phyloP scores from a whole-genome alignment of 1,284 basidiomycete species.

The Rhodotorula sp. region DNA sequence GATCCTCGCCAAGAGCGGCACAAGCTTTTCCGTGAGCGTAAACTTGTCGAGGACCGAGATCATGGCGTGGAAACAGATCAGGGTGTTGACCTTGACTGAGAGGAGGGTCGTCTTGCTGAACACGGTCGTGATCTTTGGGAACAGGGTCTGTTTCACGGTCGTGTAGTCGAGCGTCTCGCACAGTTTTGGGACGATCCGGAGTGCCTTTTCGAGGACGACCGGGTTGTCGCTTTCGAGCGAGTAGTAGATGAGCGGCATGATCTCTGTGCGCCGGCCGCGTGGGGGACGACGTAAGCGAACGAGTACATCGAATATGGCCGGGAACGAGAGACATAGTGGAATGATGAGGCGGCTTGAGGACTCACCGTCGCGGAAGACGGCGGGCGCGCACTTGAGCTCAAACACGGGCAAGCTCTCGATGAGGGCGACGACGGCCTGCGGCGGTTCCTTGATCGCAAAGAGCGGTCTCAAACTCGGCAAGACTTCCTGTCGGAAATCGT shows the following conservation, averaged over 20 bases:
- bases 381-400: conserved; percentile 83
- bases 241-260: conserved; percentile 91
- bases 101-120: conserved; percentile 46
- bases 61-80: conserved; percentile 85
- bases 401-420: conserved; percentile 85
- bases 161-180: conserved; percentile 87
- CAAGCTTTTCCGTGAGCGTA: conserved; percentile 90
- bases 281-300: too few relatives aligned
- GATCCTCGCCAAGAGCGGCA: conserved; percentile 88
- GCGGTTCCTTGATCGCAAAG: conserved; percentile 88
- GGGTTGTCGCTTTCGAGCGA: conserved; percentile 90
- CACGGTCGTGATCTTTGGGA: conserved; percentile 73
- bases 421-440: conserved; percentile 84
- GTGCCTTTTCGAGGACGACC: conserved; percentile 83
- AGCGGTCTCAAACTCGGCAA: conserved; percentile 86
- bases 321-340: too few relatives aligned
- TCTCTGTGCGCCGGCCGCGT: conserved; percentile 58
- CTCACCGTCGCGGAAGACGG: conserved; percentile 82
- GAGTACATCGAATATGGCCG: too few relatives aligned
- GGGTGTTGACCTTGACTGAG: conserved; percentile 55
- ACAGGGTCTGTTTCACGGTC: conserved; percentile 57
- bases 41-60: conserved; percentile 91
- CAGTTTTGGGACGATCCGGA: conserved; percentile 78
- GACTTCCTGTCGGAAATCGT: conserved; percentile 77
- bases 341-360: conserved; percentile 24